Evolutionary conservation across 352 stramenopile species (phyloP).

Genomic region (Pythium folliculosum): DNA sequence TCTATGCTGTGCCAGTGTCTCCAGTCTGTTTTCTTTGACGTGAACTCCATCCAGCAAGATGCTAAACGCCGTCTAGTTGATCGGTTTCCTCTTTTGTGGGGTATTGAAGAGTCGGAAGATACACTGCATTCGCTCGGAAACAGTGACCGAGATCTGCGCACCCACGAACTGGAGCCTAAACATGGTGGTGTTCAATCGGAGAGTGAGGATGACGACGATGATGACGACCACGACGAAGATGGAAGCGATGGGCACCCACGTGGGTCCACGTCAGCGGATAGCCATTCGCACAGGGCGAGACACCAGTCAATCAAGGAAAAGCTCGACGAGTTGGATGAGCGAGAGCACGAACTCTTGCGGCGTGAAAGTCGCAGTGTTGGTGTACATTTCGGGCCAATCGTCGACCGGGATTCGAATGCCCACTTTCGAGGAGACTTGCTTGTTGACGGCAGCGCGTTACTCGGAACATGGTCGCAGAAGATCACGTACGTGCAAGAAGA

Average conservation of each 20-base stretch:
- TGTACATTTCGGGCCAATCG: slow-evolving; percentile 63
- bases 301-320: slow-evolving; percentile 51
- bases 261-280: slow-evolving; percentile 34
- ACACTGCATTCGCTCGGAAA: slow-evolving; percentile 44
- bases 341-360: slow-evolving; percentile 63
- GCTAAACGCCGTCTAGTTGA: slow-evolving; percentile 76
- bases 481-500: slow-evolving; percentile 32
- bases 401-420: slow-evolving; percentile 65
- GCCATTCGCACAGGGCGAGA: neutral
- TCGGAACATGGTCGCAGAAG: slow-evolving; percentile 72
- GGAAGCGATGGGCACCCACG: slow-evolving; percentile 26
- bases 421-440: slow-evolving; percentile 63
- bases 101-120: slow-evolving; percentile 59
- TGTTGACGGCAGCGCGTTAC: slow-evolving; percentile 53
- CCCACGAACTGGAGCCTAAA: slow-evolving; percentile 8
- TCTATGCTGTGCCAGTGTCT: slow-evolving; percentile 66
- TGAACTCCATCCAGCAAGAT: slow-evolving; percentile 79
- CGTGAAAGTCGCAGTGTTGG: slow-evolving; percentile 62
- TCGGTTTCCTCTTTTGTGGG: slow-evolving; percentile 74
- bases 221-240: slow-evolving; percentile 48
- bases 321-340: slow-evolving; percentile 64
- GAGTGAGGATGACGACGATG: slow-evolving; percentile 38
- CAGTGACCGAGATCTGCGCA: slow-evolving; percentile 13
- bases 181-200: slow-evolving; percentile 12
- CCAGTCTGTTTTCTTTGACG: slow-evolving; percentile 78